These are phyloP conservation scores for Acacia confusa DNA, from an alignment of 306 rosid genomes.

Conservation along the genomic window DNA sequence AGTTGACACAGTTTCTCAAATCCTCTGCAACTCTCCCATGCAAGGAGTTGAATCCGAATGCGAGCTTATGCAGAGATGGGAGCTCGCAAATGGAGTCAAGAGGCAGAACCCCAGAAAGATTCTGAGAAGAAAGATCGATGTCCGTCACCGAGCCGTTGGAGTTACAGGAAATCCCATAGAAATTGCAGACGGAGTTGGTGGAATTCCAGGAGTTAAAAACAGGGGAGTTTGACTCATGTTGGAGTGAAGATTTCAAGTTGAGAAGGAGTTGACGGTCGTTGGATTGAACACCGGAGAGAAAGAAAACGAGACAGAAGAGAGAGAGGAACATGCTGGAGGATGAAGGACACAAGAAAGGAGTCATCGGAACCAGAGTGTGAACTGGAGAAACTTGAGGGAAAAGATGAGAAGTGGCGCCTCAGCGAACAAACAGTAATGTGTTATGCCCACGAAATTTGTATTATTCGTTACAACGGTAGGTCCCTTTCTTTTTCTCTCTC, in stretches of 20 bases:
- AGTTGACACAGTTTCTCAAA: constrained; percentile 56
- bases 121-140: constrained; percentile 54
- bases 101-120: constrained; percentile 60
- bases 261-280: constrained; percentile 59
- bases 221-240: not conserved
- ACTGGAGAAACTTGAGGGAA: not conserved
- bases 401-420: not conserved
- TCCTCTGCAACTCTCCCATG: constrained; percentile 43
- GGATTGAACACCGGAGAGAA: constrained; percentile 34
- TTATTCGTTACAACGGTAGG: constrained; percentile 42
- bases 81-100: constrained; percentile 66
- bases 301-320: constrained; percentile 27
- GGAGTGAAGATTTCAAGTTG: constrained; percentile 51
- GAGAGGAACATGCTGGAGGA: constrained; percentile 38
- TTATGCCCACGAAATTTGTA: not conserved
- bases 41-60: constrained; percentile 58
- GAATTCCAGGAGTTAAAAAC: constrained; percentile 55
- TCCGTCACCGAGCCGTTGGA: constrained; percentile 39
- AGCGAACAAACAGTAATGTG: not conserved
- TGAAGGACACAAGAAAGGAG: constrained; percentile 2
- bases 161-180: constrained; percentile 67
- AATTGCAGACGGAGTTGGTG: constrained; percentile 36
- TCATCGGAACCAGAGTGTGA: not conserved
- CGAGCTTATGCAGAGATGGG: constrained; percentile 51
- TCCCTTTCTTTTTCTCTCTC: constrained; percentile 4